These are phyloP conservation scores for Xylaria digitata DNA, from an alignment of 2,329 filamentous ascomycete genomes.

Conservation along the genomic window DNA sequence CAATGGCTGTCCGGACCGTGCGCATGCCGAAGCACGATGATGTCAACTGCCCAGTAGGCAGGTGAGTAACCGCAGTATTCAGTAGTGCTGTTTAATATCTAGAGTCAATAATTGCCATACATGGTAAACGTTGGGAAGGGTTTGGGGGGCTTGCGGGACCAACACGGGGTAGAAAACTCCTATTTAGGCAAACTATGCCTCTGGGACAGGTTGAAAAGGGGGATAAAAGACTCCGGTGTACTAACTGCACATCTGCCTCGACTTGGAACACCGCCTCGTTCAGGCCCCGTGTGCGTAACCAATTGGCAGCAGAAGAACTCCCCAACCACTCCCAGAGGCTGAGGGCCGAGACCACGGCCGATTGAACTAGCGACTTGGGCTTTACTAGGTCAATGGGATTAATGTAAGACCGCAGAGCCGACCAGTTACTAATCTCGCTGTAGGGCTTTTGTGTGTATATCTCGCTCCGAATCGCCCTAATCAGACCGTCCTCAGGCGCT, in stretches of 20 bases:
- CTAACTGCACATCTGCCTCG: conserved; percentile 17
- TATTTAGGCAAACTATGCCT: too few relatives aligned
- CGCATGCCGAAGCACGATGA: conserved; percentile 16
- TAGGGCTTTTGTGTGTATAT: conserved; percentile 10
- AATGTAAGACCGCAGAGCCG: conserved; percentile 9
- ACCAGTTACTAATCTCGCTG: conserved; percentile 16
- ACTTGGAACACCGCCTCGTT: conserved; percentile 24
- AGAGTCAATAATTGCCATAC: too few relatives aligned
- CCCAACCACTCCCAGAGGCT: conserved; percentile 7
- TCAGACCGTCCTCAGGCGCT: conserved; percentile 11
- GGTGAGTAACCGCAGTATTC: conserved; percentile 13
- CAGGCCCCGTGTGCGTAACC: conserved; percentile 4
- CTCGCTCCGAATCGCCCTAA: conserved; percentile 13
- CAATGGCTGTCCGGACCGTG: conserved; percentile 22
- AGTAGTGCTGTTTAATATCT: background rate
- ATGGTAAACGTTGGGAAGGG: too few relatives aligned
- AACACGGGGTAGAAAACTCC: too few relatives aligned
- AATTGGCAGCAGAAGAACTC: background rate
- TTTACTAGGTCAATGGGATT: conserved; percentile 2
- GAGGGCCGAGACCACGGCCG: conserved; percentile 4
- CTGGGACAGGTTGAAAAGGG: too few relatives aligned
- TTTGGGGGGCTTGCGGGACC: too few relatives aligned
- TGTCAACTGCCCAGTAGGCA: conserved; percentile 17
- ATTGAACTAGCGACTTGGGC: conserved; percentile 14
- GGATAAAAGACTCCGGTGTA: too few relatives aligned